phyloP scores from a whole-genome alignment of 192 early-diverging fungal genomes.

The Kappamyces sp. region DNA sequence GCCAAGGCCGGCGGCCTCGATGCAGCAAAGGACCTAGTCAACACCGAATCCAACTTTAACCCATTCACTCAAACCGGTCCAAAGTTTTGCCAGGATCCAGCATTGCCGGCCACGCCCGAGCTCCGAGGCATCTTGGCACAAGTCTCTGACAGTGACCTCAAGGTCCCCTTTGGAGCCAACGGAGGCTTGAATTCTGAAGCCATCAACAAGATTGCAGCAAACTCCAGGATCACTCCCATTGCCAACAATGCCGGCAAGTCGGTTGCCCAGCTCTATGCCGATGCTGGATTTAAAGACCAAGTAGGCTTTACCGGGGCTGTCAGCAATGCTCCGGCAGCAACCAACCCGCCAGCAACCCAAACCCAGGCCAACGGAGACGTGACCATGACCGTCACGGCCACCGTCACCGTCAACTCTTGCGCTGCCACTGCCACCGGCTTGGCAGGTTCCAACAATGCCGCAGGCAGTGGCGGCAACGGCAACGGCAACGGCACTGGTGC shows the following conservation, averaged over 20 bases:
- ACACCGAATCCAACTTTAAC: conserved; percentile 32
- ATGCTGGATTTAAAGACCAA: conserved; percentile 12
- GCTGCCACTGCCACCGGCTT: not conserved
- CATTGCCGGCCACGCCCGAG: conserved; percentile 19
- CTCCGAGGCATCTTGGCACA: conserved; percentile 21
- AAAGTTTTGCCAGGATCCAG: conserved; percentile 19
- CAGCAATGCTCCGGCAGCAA: no score
- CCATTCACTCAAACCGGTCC: conserved; percentile 15
- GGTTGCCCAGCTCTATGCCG: conserved; percentile 3
- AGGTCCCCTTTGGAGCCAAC: conserved; percentile 9
- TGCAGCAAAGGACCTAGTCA: conserved; percentile 18
- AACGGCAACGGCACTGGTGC: no score
- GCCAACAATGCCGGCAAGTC: conserved; percentile 2
- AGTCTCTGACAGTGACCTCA: conserved; percentile 3
- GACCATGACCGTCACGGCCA: conserved; percentile 2
- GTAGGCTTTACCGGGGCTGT: not conserved
- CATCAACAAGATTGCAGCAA: conserved; percentile 5
- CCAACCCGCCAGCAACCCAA: not conserved
- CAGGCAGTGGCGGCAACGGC: not conserved
- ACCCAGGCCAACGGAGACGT: not conserved
- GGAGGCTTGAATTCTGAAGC: not conserved
- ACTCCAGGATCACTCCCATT: not conserved
- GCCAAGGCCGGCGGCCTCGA: conserved; percentile 14
- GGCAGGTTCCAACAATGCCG: not conserved
- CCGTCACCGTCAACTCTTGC: not conserved